Evolutionary conservation across 495 filamentous ascomycete species (phyloP).

Genomic region (Penicillium angulare): DNA sequence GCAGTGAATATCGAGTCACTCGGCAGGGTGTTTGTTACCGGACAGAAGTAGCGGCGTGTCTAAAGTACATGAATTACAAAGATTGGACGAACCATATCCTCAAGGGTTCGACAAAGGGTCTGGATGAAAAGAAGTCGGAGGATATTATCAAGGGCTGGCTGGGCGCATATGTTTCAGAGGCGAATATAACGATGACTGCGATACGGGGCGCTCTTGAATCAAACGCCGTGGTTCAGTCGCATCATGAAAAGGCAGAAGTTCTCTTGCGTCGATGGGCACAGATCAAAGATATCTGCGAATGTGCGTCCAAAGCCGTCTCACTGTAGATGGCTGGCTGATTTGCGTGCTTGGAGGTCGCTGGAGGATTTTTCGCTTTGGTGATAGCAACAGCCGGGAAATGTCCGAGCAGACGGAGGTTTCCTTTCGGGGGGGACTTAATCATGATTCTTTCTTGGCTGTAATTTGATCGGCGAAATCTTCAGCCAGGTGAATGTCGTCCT

Average conservation of each 20-base stretch:
- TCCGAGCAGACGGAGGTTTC: too few relatives aligned
- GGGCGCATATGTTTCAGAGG: constrained; percentile 33
- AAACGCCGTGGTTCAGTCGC: constrained; percentile 17
- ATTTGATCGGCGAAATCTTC: neutral
- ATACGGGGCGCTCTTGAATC: constrained; percentile 28
- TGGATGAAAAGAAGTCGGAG: constrained; percentile 32
- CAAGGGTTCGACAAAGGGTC: constrained; percentile 34
- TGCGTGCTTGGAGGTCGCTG: too few relatives aligned
- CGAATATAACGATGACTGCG: constrained; percentile 32
- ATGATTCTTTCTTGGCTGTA: neutral
- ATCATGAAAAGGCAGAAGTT: constrained; percentile 30
- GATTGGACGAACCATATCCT: constrained; percentile 48
- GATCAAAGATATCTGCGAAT: constrained; percentile 42
- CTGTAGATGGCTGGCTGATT: constrained; percentile 1
- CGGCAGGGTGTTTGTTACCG: constrained; percentile 62
- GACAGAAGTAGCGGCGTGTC: constrained; percentile 66
- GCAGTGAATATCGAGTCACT: constrained; percentile 62
- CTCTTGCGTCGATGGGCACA: constrained; percentile 52
- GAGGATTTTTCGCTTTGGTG: too few relatives aligned
- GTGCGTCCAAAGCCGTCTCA: constrained; percentile 26
- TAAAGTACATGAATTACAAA: constrained; percentile 43
- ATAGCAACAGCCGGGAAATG: too few relatives aligned
- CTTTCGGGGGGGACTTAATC: neutral
- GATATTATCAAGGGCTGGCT: constrained; percentile 42
- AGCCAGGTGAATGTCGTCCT: neutral